Base-by-base conservation (phyloP, 805 yeast species). In the Candida khao-thaluensis region DNA sequence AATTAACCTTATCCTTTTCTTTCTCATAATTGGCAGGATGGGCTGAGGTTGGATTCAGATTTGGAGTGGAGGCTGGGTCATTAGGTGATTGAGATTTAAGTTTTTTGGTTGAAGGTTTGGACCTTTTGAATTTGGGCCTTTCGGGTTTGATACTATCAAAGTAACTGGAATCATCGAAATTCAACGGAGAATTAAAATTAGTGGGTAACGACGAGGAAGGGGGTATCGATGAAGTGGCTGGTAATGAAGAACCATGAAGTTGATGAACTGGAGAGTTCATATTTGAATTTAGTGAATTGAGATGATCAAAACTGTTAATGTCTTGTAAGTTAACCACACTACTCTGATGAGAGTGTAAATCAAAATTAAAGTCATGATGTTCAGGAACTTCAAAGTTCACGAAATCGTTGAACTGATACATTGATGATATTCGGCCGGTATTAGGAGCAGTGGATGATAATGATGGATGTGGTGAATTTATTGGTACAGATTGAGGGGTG, bases 141-240 rank as follows among this genome's bases (percentile, higher is more conserved):
- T 34, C 34, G 17, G 40, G 41, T 21, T 39, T 43, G 20, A 43
- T 35, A 22, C 15, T 36, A 33, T 46, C 50, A 18, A 46, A 46
- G 24, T 41, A 42, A 25, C 32, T 43, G 2, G 39, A 14, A 14
- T 37, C 42, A 7, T 46, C 47, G 18, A 45, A 45, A 14, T 24
- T 23, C 10, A 43, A n/a, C 1, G 50, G 50, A 6, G 50, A 47
- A 29, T 37, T 41, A 28, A 36, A 39, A 25, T 38, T 30, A 2
- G 44, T 41, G 3, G 47, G 41, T 22, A 42, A 31, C 9, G 49
- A 40, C 5, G 32, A 26, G 3, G 45, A 35, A 10, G 30, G 26
- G 2, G 43, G 42, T 3, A 40, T 23, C 10, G 48, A 37, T 16
- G 42, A 18, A 2, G 35, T 31, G 5, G 7, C 5, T 12, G 35